Base-by-base conservation (phyloP, 805 yeast species). In the Jamesozyma piceae region DNA sequence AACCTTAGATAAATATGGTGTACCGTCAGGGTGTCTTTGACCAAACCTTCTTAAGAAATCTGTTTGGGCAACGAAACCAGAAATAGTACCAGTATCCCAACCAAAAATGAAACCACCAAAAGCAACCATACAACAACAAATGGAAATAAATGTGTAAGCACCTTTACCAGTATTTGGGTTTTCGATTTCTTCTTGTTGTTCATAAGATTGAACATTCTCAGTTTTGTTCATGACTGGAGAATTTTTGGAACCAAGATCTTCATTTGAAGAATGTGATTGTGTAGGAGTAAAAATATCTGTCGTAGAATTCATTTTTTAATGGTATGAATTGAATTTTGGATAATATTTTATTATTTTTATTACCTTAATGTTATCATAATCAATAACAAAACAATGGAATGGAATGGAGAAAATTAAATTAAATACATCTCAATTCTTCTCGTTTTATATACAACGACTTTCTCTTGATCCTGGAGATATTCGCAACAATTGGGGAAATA, bases 1-100 rank as follows among this genome's bases (percentile, higher is more conserved):
- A 17, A 36, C 38, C 18, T 36, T 36, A 5, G 38, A 36, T 14
- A 36, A 24, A 36, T 36, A 36, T 3, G 4, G 20, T 11, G 38
- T 26, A 36, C 38, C 38, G 14, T 26, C 31, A 6, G 11, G 22
- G 17, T 36, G 29, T 26, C 10, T 26, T 11, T n/a, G 18, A 26
- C 38, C 38, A 26, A 36, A 36, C 15, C 38, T 36, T n/a, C 31
- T 24, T 5, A 36, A 11, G 31, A 36, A 36, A 36, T 36, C 38
- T 5, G 31, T 24, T 36, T 36, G 31, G 4, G 38, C 38, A 17
- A 36, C 38, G n/a, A 36, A 67, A 42, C 85, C 44, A 2, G 41
- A 36, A 26, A 36, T 36, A 11, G 38, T 36, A 36, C 38, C 38
- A 11, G 38, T 36, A 36, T 36, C 38, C 38, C 38, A 36, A 26